These are phyloP conservation scores for Chaetoceros muelleri DNA, from an alignment of 108 stramenopile genomes.

Conservation along the genomic window DNA sequence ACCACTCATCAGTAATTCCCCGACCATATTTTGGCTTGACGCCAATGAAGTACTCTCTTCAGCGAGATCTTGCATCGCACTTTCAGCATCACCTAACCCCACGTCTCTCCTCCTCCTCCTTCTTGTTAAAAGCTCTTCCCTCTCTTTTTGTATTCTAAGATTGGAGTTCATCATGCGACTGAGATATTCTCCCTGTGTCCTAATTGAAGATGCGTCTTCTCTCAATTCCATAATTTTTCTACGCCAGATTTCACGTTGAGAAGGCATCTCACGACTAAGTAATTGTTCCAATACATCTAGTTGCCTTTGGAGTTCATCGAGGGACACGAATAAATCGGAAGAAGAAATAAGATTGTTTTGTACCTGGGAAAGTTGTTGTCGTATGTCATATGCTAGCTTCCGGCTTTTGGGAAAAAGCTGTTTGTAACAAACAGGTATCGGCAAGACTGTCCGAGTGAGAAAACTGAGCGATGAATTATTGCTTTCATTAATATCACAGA, in stretches of 20 bases:
- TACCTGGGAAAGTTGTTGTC: constrained; percentile 73
- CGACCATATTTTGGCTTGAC: constrained; percentile 51
- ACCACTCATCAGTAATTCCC: constrained; percentile 52
- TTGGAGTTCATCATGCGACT: constrained; percentile 58
- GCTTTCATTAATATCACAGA: too few species aligned
- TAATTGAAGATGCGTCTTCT: constrained; percentile 52
- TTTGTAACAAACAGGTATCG: constrained; percentile 1
- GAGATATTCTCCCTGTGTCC: constrained; percentile 56
- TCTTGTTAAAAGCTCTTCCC: constrained; percentile 60
- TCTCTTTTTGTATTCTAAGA: constrained; percentile 56
- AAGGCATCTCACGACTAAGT: constrained; percentile 58
- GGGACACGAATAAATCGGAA: constrained; percentile 58
- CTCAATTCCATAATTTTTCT: constrained; percentile 71
- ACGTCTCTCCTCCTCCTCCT: constrained; percentile 25
- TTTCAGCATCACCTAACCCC: constrained; percentile 19
- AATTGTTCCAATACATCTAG: constrained; percentile 64
- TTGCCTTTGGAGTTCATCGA: constrained; percentile 69
- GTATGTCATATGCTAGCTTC: constrained; percentile 76
- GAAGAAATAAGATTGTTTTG: constrained; percentile 58
- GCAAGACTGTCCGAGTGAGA: not conserved
- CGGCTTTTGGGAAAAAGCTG: constrained; percentile 78
- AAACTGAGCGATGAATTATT: too few species aligned
- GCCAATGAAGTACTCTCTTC: constrained; percentile 60
- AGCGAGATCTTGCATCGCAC: constrained; percentile 50
- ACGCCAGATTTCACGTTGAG: constrained; percentile 74